phyloP scores from a whole-genome alignment of 257 asterid genomes.

The Nicotiana undulata region DNA sequence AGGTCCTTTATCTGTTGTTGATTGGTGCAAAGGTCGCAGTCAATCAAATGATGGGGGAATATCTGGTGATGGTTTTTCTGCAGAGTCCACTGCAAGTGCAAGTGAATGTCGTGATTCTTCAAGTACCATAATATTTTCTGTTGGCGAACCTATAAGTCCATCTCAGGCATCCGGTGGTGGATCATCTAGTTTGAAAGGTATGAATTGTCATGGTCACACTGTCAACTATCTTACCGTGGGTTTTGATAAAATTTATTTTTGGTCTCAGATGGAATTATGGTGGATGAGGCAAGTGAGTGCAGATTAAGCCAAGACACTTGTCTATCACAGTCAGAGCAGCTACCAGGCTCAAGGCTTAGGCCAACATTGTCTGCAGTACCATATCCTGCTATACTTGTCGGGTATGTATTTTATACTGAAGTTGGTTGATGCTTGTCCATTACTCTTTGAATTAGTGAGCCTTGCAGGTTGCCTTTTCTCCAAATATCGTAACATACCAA shows the following conservation, averaged over 20 bases:
- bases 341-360: slow-evolving; percentile 33
- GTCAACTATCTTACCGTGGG: background rate
- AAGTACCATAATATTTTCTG: slow-evolving; percentile 55
- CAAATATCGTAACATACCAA: no score
- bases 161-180: slow-evolving; percentile 62
- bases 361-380: slow-evolving; percentile 42
- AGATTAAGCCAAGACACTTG: slow-evolving; percentile 36
- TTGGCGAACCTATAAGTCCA: slow-evolving; percentile 91
- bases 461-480: no score
- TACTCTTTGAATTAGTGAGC: no score
- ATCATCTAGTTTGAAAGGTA: slow-evolving; percentile 54
- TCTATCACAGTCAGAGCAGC: slow-evolving; percentile 65
- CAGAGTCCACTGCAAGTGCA: slow-evolving; percentile 90
- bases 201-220: background rate
- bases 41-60: slow-evolving; percentile 63
- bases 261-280: slow-evolving; percentile 56
- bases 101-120: slow-evolving; percentile 92
- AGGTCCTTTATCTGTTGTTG: slow-evolving; percentile 84
- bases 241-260: slow-evolving; percentile 3
- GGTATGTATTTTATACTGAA: no score
- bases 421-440: no score
- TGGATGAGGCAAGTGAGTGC: slow-evolving; percentile 54
- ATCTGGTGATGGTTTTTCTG: slow-evolving; percentile 64
- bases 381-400: slow-evolving; percentile 52
- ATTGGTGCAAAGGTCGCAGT: slow-evolving; percentile 97